Base-by-base conservation (phyloP, 2,329 filamentous ascomycete species). In the Epicoccum sorghinum region DNA sequence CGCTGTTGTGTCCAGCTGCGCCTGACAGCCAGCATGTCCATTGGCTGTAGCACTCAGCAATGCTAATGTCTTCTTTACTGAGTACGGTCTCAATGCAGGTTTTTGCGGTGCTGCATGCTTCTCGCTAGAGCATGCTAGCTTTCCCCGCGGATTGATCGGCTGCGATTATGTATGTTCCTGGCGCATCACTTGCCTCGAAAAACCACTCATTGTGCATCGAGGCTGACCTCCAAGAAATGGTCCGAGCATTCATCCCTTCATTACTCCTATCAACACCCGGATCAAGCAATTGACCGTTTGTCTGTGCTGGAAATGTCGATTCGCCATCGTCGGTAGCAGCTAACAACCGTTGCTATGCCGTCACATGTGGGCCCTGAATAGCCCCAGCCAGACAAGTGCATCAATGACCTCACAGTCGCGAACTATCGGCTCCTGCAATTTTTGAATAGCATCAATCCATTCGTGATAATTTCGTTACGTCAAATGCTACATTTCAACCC, bases 281-380 rank as follows among this genome's bases (percentile, higher is more conserved):
- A 18, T n/a, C 13, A 18, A n/a, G 24, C 30, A 24, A 29, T 41
- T 12, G 10, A 27, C 6, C 10, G 6, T 32, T 18, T 4, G 38
- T 33, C 32, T 33, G 10, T 7, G 13, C 14, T 30, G n/a, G 32
- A 18, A 8, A 41, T 10, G 18, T 46, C 13, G 7, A 46, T 9
- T 24, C 22, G 52, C 22, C 46, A 12, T n/a, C 9, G 46, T 40
- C 41, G 22, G 41, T 42, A 32, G 36, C 37, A n/a, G 40, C 51
- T 41, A 41, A 39, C 45, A 22, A 40, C 44, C 41, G 57, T 55
- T 56, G 57, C 59, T 55, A 61, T 58, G 50, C 53, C 41, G 49
- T 55, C 49, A 58, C 41, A 32, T 52, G 57, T 61, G 60, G 61
- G 50, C 40, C 58, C 55, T 60, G 42, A 24, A 49, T 49, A 51